A percentile compares a stretch with the other conserved stretches of the same genome.
Conservation (phyloP, 2,329 filamentous ascomycete genomes). For the Paecilomyces formosus region DNA sequence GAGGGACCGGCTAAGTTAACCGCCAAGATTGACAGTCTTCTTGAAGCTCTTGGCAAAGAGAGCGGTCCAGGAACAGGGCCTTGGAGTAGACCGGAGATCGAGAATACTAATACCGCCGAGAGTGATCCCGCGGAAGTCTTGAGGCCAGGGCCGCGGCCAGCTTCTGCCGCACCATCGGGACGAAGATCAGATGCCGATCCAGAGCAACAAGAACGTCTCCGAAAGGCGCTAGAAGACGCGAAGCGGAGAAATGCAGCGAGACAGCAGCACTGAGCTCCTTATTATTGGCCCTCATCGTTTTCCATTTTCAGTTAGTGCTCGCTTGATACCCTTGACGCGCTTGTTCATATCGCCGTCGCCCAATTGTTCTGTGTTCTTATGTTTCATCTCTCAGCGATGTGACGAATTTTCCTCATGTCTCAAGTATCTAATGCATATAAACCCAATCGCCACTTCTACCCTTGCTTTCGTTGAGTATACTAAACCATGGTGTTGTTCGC, state of each 20-base stretch:
- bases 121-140: slow-evolving; percentile 5
- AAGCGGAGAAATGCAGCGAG: slow-evolving; percentile 46
- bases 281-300: not conserved
- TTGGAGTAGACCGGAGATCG: slow-evolving; percentile 6
- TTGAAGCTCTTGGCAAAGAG: slow-evolving; percentile 25
- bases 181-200: slow-evolving; percentile 19
- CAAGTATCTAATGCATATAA: not conserved
- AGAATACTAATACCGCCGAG: not conserved
- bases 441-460: not conserved
- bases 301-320: not conserved
- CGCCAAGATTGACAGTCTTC: slow-evolving; percentile 30
- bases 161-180: slow-evolving; percentile 2
- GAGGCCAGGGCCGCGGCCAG: slow-evolving; percentile 16
- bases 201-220: slow-evolving; percentile 41
- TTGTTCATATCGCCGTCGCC: not conserved
- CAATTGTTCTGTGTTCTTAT: not conserved
- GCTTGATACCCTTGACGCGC: not conserved
- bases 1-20: slow-evolving; percentile 31
- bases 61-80: slow-evolving; percentile 13
- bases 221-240: slow-evolving; percentile 45
- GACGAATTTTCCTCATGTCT: not conserved
- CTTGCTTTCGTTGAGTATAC: not conserved
- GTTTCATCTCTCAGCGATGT: not conserved
- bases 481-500: not conserved
- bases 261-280: not conserved